phyloP scores from a whole-genome alignment of 225 moss, liverwort and hornwort genomes.

The Rhytidiadelphus loreus region DNA sequence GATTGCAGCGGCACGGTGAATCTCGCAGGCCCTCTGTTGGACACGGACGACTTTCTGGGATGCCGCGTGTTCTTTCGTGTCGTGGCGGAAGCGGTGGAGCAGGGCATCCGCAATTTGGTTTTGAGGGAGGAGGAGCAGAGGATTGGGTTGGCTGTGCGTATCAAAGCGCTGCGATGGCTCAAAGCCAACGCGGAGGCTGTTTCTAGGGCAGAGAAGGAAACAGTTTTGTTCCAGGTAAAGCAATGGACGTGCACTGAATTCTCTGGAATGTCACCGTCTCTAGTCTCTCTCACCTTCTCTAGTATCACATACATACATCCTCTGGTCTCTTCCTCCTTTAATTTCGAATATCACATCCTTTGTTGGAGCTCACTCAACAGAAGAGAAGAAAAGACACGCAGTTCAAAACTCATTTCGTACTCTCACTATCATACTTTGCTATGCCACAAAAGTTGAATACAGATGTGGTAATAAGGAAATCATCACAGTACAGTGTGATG shows the following conservation, averaged over 20 bases:
- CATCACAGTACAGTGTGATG: background rate
- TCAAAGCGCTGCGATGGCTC: background rate
- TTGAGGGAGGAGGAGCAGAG: background rate
- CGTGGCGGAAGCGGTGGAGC: background rate
- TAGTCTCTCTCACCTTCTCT: background rate
- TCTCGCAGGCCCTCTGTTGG: background rate
- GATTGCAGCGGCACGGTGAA: background rate
- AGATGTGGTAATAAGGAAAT: background rate
- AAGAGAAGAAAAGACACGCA: background rate
- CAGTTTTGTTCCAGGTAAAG: background rate
- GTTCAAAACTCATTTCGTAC: background rate
- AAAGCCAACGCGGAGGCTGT: background rate
- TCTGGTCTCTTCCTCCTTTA: background rate
- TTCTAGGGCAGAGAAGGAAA: background rate
- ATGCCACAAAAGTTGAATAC: background rate
- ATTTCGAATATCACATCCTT: background rate
- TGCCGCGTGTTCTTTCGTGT: background rate
- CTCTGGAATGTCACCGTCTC: background rate
- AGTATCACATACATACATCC: background rate
- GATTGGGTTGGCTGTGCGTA: background rate
- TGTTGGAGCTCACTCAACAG: background rate
- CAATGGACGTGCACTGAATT: background rate
- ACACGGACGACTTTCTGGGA: background rate
- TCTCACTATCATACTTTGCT: background rate
- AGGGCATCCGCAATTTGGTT: background rate